Conservation (phyloP, 495 filamentous ascomycete genomes). For the Xylaria castorea region DNA sequence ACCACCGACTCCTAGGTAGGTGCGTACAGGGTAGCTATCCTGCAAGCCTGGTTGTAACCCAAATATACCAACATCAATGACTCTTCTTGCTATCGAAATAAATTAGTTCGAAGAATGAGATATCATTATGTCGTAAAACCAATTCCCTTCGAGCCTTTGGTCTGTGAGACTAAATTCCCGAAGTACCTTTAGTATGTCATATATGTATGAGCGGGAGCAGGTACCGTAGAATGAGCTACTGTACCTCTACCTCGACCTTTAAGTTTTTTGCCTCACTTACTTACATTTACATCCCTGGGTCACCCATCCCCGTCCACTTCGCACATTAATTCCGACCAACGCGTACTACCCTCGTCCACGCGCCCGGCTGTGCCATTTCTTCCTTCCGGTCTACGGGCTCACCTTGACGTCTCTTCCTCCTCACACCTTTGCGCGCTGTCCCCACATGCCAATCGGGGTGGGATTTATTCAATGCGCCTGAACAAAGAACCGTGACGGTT, state of each 20-base stretch:
- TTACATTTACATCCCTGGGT: too few species aligned
- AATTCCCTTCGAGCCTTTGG: neutral
- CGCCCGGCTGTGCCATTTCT: neutral
- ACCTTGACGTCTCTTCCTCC: neutral
- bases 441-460: neutral
- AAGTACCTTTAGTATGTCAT: neutral
- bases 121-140: neutral
- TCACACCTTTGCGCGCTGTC: neutral
- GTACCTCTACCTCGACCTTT: neutral
- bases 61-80: neutral
- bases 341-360: neutral
- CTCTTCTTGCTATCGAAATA: neutral
- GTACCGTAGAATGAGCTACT: neutral
- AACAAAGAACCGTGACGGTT: slow-evolving; percentile 22
- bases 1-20: slow-evolving; percentile 7
- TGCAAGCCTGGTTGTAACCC: neutral
- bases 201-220: neutral
- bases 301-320: neutral
- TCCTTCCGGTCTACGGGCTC: neutral
- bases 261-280: neutral
- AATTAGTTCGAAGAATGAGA: neutral
- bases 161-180: neutral
- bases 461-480: slow-evolving; percentile 10
- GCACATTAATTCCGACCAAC: neutral
- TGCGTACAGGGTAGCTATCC: neutral